phyloP scores from a whole-genome alignment of 2,329 filamentous ascomycete genomes.

The Microsporum ferrugineum region DNA sequence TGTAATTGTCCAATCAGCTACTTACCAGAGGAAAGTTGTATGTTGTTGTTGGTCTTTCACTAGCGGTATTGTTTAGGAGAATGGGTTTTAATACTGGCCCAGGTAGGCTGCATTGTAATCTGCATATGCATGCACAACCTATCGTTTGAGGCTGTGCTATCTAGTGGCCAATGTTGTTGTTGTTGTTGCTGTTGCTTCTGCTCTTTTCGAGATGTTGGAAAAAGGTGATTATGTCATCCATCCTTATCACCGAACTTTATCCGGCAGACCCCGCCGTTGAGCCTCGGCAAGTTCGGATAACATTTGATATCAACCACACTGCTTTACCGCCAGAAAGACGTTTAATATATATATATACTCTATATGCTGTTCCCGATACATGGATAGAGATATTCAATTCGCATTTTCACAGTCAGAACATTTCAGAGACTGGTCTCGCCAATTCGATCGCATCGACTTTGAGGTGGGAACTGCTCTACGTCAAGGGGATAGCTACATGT shows the following conservation, averaged over 20 bases:
- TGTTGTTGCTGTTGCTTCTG: background rate
- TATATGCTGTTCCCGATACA: too few species aligned
- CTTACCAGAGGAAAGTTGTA: background rate
- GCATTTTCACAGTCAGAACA: too few species aligned
- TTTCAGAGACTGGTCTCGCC: too few species aligned
- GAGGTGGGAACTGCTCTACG: background rate
- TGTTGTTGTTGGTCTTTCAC: background rate
- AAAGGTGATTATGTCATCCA: background rate
- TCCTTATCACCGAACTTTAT: background rate
- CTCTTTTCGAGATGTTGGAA: background rate
- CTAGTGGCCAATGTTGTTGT: background rate
- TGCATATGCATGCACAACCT: background rate
- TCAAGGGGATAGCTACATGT: background rate
- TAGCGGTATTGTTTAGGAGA: background rate
- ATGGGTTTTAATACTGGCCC: background rate
- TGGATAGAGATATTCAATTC: too few species aligned
- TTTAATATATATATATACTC: background rate
- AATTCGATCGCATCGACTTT: too few species aligned
- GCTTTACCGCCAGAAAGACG: background rate
- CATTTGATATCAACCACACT: background rate
- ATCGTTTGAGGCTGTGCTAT: background rate
- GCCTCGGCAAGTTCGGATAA: background rate
- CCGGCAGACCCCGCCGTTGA: background rate
- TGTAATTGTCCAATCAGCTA: background rate
- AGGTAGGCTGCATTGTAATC: background rate